Conservation (phyloP, 805 yeast genomes). For the Ascoidea rubescens region DNA sequence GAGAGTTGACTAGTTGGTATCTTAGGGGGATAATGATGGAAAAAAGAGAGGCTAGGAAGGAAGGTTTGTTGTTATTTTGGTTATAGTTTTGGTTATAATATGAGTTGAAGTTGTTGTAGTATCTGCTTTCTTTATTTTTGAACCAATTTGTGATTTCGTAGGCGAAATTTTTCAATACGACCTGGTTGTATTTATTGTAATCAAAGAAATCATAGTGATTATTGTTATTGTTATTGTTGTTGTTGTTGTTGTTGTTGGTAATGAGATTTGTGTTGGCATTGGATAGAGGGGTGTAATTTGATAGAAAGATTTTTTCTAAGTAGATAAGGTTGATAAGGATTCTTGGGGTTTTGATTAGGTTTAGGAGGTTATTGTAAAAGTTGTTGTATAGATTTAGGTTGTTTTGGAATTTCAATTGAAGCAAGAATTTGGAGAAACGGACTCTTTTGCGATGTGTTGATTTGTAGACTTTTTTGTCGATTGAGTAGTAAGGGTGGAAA, state of each 20-base stretch:
- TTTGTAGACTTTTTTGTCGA: not conserved
- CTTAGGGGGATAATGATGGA: not conserved
- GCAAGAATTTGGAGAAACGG: not conserved
- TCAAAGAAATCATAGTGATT: too few relatives aligned
- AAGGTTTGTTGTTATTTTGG: not conserved
- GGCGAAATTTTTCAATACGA: not conserved
- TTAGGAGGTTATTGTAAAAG: too few relatives aligned
- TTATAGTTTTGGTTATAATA: too few relatives aligned
- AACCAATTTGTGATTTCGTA: not conserved
- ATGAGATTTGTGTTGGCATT: not conserved
- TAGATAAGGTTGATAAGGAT: too few relatives aligned
- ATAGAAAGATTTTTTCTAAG: not conserved
- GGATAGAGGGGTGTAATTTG: not conserved
- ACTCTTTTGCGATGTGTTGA: not conserved
- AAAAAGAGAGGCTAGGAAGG: not conserved
- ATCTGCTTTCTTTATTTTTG: not conserved
- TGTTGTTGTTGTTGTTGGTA: too few relatives aligned
- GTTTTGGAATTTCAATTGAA: not conserved
- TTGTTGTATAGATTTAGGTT: too few relatives aligned
- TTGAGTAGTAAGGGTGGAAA: not conserved
- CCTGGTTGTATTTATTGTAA: not conserved
- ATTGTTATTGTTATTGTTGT: too few relatives aligned
- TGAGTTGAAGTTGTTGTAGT: not conserved
- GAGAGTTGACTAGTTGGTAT: too few relatives aligned
- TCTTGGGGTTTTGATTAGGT: not conserved